Percentiles rank a stretch among this genome's conserved stretches.
phyloP scores from a whole-genome alignment of 2,329 filamentous ascomycete species.

The Nigrospora osmanthi region DNA sequence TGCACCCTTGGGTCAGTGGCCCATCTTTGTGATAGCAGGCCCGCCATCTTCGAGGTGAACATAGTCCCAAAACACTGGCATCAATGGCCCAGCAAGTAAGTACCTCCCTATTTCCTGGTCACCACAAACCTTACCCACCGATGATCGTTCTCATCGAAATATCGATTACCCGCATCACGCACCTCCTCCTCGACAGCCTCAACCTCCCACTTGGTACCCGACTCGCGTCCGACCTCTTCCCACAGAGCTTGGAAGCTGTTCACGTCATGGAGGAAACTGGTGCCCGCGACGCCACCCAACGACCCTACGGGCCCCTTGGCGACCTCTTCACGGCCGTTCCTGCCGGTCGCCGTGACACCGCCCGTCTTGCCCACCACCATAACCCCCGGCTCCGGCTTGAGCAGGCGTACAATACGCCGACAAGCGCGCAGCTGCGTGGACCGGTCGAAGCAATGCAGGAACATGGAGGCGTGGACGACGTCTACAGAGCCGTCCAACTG shows the following conservation, averaged over 20 bases:
- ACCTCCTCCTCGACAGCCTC: not conserved
- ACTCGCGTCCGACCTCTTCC: not conserved
- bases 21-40: too few relatives aligned
- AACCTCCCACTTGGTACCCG: not conserved
- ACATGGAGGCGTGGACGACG: conserved; percentile 1
- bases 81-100: too few relatives aligned
- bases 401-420: not conserved
- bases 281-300: not conserved
- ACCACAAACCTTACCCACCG: not conserved
- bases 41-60: too few relatives aligned
- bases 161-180: not conserved
- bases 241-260: not conserved
- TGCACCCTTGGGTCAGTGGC: too few relatives aligned
- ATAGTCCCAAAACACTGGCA: too few relatives aligned
- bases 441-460: conserved; percentile 1
- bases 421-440: not conserved
- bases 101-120: too few relatives aligned
- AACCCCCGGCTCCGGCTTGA: not conserved
- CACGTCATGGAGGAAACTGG: not conserved
- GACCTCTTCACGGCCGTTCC: not conserved
- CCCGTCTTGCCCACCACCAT: not conserved
- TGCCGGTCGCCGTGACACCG: not conserved
- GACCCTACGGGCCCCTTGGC: not conserved
- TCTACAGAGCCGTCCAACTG: not conserved
- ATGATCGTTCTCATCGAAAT: not conserved